Conservation (phyloP, 495 filamentous ascomycete genomes). For the Hypoxylon intermedium region DNA sequence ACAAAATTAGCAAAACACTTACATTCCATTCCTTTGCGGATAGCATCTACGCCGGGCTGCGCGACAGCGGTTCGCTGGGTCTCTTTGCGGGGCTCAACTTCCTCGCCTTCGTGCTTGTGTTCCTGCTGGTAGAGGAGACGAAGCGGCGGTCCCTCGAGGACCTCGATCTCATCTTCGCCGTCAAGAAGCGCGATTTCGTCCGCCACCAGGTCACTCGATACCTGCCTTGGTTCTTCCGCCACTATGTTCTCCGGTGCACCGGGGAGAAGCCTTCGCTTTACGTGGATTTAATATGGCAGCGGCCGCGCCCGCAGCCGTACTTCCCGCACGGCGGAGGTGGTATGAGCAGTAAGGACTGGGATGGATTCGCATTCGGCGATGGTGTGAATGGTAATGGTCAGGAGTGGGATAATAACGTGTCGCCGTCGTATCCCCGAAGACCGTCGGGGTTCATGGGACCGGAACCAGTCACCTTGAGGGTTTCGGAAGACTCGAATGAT, state of each 20-base stretch:
- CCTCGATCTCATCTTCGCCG: constrained; percentile 42
- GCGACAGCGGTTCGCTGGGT: constrained; percentile 29
- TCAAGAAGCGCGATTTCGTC: constrained; percentile 42
- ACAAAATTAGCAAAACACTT: background rate
- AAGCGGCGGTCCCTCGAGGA: constrained; percentile 42
- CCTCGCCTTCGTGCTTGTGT: constrained; percentile 42
- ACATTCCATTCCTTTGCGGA: background rate
- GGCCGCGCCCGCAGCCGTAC: background rate
- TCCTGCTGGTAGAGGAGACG: constrained; percentile 45
- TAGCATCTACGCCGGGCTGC: constrained; percentile 26
- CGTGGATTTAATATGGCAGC: constrained; percentile 36
- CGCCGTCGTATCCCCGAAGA: constrained; percentile 6
- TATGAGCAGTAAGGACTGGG: constrained; percentile 1
- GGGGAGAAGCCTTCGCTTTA: constrained; percentile 25
- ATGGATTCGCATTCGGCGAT: constrained; percentile 3
- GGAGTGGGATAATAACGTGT: background rate
- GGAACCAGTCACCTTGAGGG: constrained; percentile 3
- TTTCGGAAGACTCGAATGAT: constrained; percentile 26
- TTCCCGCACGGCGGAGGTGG: background rate
- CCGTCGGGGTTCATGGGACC: background rate
- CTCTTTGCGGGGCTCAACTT: constrained; percentile 43
- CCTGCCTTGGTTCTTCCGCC: constrained; percentile 41
- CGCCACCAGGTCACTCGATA: constrained; percentile 36
- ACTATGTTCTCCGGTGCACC: constrained; percentile 22
- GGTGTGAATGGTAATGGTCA: background rate